Conservation (phyloP, 108 stramenopile species). For the Nitzschia inconspicua region DNA sequence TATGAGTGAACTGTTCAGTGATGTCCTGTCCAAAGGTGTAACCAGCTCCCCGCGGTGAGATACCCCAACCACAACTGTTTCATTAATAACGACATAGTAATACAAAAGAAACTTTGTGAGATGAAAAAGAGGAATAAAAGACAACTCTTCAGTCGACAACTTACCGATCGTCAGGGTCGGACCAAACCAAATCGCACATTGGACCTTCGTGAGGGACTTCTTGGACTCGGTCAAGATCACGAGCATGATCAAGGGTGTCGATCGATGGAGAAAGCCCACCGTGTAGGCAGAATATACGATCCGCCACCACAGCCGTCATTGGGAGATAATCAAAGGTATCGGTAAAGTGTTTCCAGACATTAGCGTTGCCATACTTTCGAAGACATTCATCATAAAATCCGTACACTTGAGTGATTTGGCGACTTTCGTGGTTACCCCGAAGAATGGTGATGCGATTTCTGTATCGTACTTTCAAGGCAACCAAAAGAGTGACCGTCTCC, state of each 20-base stretch:
- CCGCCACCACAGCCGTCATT: conserved; percentile 85
- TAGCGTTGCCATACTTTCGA: conserved; percentile 65
- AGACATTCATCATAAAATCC: conserved; percentile 85
- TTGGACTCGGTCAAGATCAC: conserved; percentile 78
- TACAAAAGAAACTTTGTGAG: not conserved
- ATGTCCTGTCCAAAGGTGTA: conserved; percentile 97
- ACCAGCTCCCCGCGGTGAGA: conserved; percentile 95
- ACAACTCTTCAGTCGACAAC: no score
- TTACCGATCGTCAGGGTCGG: conserved; percentile 92
- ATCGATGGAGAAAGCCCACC: conserved; percentile 87
- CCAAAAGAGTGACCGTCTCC: conserved; percentile 87
- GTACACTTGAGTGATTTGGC: conserved; percentile 93
- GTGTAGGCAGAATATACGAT: conserved; percentile 85
- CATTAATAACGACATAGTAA: not conserved
- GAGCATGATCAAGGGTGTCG: conserved; percentile 86
- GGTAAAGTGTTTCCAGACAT: conserved; percentile 87
- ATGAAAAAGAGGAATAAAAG: not conserved
- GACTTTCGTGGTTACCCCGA: conserved; percentile 92
- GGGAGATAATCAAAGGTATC: conserved; percentile 87
- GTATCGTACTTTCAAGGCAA: conserved; percentile 88
- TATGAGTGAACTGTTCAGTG: conserved; percentile 90
- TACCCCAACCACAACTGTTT: conserved; percentile 89
- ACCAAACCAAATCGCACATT: conserved; percentile 95
- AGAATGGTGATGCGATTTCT: conserved; percentile 86
- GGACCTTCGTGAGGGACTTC: conserved; percentile 94